Evolutionary conservation across 495 filamentous ascomycete species (phyloP), one percentile per base, ranked within the genome.

Genomic region (Durotheca rogersii): DNA sequence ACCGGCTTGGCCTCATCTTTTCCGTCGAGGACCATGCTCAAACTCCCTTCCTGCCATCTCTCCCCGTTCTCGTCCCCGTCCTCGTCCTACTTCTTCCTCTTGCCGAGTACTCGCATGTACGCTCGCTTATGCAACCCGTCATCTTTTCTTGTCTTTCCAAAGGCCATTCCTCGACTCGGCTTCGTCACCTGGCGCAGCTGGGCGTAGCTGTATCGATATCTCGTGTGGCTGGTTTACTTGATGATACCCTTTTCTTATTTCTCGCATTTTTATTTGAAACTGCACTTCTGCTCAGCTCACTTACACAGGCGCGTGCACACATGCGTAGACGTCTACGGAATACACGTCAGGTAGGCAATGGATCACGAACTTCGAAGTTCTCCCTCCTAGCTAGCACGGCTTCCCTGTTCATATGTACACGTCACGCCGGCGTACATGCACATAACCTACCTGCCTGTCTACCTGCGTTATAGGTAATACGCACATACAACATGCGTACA

Each of bases 111-210:
- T 40, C 23, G 4, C 9, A 9, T 27, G 23, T 27, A 27, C 4
- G 9, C n/a, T n/a, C n/a, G n/a, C n/a, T n/a, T n/a, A n/a, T 27
- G 4, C 4, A 27, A 27, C 9, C 9, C 9, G 4, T 27, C 9
- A 4, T 27, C 9, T 27, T 27, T 27, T 27, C 9, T 27, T 27
- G 4, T 50, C 51, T 55, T 41, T 41, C 14, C 30, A 51, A 32
- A 41, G 37, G 23, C 46, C 46, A 51, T 3, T 51, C 41, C 29
- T 51, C 41, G 41, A 33, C 29, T 45, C 41, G 15, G 46, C 29
- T 36, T 45, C 11, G 29, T 42, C 31, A 34, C 18, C 29, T 11
- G n/a, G 46, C 51, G 38, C 38, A 30, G 51, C 43, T 14, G 37
- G 30, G 11, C 49, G 41, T 25, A 37, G 37, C 38, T 41, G 31